Evolutionary conservation across 805 yeast genomes (phyloP), one percentile per base, ranked within the genome.

Genomic region (Ogataea ramenticola): DNA sequence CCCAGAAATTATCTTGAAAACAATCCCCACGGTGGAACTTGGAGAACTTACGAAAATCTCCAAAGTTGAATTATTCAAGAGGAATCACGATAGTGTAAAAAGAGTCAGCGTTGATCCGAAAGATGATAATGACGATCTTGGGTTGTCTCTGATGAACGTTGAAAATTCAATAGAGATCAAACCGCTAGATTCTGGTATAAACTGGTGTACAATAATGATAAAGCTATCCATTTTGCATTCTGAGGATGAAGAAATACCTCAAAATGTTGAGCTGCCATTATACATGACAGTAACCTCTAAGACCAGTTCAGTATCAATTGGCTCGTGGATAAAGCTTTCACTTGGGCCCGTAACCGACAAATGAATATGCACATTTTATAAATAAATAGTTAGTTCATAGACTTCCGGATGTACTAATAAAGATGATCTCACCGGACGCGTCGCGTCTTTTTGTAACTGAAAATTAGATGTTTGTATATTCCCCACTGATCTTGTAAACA

Each of bases 1-100:
- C 30, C 43, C 46, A 2, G 54, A 47, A 2, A 30, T 36, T 3
- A 36, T 46, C 7, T 39, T 60, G 0, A 53, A 55, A 24, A 43
- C 50, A 3, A 52, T 64, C 0, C 68, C 74, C 3, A 60, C 68
- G 0, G 41, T 56, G 3, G 48, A 55, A 30, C 49, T 68, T 5
- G 55, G 58, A 0, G 45, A 48, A 6, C 43, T 44, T 3, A 54
- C 68, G 1, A 62, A 55, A 26, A 12, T 53, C 0, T 52, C 66
- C 2, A 49, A 68, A 37, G 51, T 56, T 1, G 71, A 65, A 46
- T 41, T 58, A 19, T 48, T 61, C 55, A 56, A 51, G 15, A 46
- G 69, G 27, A 36, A 50, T 4, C 44, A 47, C 1, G 48, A 41
- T 4, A 37, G 4, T 11, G 24, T 21, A 9, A 29, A 38, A 12